Base-by-base conservation (phyloP, 495 filamentous ascomycete species). In the Lasiosphaeria miniovina region DNA sequence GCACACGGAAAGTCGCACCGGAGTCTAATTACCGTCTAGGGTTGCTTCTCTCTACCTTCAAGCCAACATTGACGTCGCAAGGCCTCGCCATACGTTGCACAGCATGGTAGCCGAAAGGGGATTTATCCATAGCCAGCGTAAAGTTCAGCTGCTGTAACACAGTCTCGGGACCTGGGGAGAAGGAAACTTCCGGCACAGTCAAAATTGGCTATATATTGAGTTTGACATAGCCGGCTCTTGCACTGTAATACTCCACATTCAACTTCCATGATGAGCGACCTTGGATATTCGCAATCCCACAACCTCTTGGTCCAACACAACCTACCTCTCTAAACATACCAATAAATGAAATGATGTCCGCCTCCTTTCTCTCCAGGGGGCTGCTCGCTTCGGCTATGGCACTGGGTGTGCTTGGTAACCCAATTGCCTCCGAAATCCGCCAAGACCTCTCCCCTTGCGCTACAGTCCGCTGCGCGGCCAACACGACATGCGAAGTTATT, bases 401-500 rank as follows among this genome's bases (percentile, higher is more conserved):
- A 3, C 15, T 55, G n/a, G 53, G 53, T 12, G 38, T 38, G 4
- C 8, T 36, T 38, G 62, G 55, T 57, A 69, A 55, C 43, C 65
- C 65, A 1, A 36, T 63, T 46, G 50, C 31, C 8, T 38, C 14
- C 43, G 9, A n/a, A 3, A 43, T 54, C 49, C 35, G 38, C 38
- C 31, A 49, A 36, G 33, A 55, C 24, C 43, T 59, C 59, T 46
- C 51, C 7, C 53, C 53, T 9, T 69, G 67, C 54, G 51, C 54
- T 10, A 48, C 52, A 0, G 60, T 63, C 59, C 58, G 55, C 34
- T 69, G 65, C 60, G 40, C 59, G 11, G 35, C 36, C 33, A 48
- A 33, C 36, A 63, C 60, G 11, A 55, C 33, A 0, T 69, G 67
- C 58, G 3, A 49, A 17, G 60, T 61, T 15, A 36, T 65, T 54